Conservation (phyloP, 78 protist genomes). For the Isochrysis galbana region DNA sequence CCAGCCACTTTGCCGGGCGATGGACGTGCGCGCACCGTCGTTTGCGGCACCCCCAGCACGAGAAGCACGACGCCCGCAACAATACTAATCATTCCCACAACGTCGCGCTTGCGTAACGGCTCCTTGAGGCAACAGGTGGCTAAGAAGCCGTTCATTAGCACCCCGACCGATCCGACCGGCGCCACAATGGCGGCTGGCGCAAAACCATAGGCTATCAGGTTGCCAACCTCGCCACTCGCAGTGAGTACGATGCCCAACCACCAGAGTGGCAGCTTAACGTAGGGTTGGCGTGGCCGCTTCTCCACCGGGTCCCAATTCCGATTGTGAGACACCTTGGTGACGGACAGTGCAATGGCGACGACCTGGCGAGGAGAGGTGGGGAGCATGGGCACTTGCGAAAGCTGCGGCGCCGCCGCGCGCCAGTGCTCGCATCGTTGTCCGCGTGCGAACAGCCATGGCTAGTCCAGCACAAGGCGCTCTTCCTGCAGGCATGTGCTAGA, state of each 20-base stretch:
- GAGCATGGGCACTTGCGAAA: no score
- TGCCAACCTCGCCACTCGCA: conserved; percentile 22
- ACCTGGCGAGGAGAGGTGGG: not conserved
- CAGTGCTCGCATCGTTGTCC: no score
- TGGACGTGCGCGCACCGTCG: no score
- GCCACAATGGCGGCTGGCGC: conserved; percentile 35
- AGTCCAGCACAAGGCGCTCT: no score
- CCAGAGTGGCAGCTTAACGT: not conserved
- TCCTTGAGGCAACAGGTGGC: not conserved
- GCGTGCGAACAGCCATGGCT: no score
- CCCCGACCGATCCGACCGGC: conserved; percentile 15
- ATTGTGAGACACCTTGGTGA: conserved; percentile 9
- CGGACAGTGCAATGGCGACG: not conserved
- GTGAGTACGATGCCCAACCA: conserved; percentile 12
- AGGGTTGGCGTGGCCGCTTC: not conserved
- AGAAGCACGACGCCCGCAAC: not conserved
- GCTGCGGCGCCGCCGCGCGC: no score
- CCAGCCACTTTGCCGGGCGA: no score
- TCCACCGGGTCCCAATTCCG: not conserved
- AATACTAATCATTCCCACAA: not conserved
- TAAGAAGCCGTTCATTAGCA: not conserved
- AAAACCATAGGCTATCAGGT: conserved; percentile 15
- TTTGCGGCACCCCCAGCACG: not conserved
- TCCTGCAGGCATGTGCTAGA: no score
- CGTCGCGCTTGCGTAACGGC: not conserved